Conservation (phyloP, 768 basidiomycete genomes). For the Lactifluus piperatus region DNA sequence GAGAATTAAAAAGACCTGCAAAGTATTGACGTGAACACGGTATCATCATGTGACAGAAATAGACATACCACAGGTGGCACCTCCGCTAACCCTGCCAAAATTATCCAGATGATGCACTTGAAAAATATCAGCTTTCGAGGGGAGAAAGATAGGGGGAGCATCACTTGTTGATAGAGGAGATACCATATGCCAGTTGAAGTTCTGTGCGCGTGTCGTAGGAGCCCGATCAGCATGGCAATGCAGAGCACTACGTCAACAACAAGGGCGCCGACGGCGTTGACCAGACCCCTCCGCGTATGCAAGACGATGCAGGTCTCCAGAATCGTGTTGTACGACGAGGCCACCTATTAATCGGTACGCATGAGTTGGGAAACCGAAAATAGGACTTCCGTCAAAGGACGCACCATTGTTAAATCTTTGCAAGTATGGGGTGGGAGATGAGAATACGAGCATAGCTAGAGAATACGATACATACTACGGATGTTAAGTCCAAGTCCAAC, state of each 20-base stretch:
- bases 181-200: slow-evolving; percentile 1
- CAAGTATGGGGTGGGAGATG: not conserved
- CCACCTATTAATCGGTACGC: not conserved
- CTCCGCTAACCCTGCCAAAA: not conserved
- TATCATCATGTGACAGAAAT: not conserved
- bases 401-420: slow-evolving; percentile 2
- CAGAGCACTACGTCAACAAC: not conserved
- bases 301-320: not conserved
- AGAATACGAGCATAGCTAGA: not conserved
- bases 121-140: not conserved
- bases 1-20: not conserved
- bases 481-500: not conserved
- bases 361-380: not conserved
- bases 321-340: not conserved
- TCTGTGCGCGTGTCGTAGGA: not conserved
- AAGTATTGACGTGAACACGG: not conserved
- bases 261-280: not conserved
- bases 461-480: not conserved
- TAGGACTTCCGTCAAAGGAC: not conserved
- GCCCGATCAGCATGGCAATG: not conserved
- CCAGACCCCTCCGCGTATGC: not conserved
- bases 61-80: not conserved
- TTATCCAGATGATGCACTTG: slow-evolving; percentile 6
- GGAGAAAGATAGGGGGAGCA: not conserved
- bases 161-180: slow-evolving; percentile 13